Evolutionary conservation across 2,329 filamentous ascomycete genomes (phyloP), one percentile per base, ranked within the genome.

Genomic region (Ustulina deusta): DNA sequence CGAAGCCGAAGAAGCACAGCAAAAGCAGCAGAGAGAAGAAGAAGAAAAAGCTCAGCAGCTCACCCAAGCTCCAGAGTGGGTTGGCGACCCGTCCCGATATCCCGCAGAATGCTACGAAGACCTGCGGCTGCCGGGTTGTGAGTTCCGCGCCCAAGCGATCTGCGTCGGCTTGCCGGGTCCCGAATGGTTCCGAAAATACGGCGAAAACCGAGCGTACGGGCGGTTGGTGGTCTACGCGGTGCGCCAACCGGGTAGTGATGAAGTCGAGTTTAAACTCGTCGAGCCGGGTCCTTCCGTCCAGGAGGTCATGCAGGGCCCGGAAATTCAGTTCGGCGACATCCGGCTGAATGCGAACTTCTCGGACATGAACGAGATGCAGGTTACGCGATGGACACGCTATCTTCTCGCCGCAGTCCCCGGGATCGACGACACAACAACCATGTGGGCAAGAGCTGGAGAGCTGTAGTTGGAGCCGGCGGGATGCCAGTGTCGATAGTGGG

Each of bases 381-480:
- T 66, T 6, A 20, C 4, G 44, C 51, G 29, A 6, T 65, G 57
- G 57, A n/a, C 32, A 2, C n/a, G 22, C 11, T 64, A 57, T 22
- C 65, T 68, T 27, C 29, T 68, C 27, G 42, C 34, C 2, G 61
- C 61, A 0, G 49, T 61, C 7, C 61, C 61, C 9, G 61, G 61
- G 15, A 17, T 15, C 0, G n/a, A 64, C 15, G 61, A 65, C 13
- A n/a, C 61, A 1, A 13, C 51, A 9, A 61, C 51, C 3, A 61
- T 32, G 49, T 68, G 61, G 65, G 17, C 6, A 3, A n/a, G 7
- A 51, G 17, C 2, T 13, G 46, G 27, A 2, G 15, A 1, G 5
- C 13, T n/a, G 11, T 15, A 15, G 20, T 27, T 27, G 46, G 6
- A 29, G 3, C 13, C 22, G 20, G 22, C 10, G 20, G 5, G n/a